A percentile compares a stretch with the other conserved stretches of the same genome.
Conservation (phyloP, 2,329 filamentous ascomycete species). For the Chaetothyriales sp. region DNA sequence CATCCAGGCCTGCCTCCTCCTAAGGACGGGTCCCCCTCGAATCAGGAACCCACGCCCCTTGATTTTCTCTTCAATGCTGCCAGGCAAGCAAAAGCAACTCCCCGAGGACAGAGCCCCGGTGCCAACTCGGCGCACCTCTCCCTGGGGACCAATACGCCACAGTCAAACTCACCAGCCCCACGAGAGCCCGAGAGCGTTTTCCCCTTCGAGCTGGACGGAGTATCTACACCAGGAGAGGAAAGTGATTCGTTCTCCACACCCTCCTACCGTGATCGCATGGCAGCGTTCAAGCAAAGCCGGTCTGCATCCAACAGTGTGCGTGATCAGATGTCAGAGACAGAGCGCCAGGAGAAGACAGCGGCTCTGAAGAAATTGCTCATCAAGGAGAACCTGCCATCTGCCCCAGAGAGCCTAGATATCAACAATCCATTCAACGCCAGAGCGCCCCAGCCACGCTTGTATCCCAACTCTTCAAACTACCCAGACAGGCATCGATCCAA, state of each 20-base stretch:
- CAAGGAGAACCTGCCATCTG: constrained; percentile 20
- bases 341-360: constrained; percentile 29
- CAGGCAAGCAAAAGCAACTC: constrained; percentile 45
- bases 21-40: constrained; percentile 22
- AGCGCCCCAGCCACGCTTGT: constrained; percentile 6
- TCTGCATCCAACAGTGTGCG: constrained; percentile 16
- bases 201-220: constrained; percentile 52
- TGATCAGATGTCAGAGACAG: constrained; percentile 21
- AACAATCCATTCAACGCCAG: constrained; percentile 18
- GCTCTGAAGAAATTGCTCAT: constrained; percentile 32
- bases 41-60: constrained; percentile 57
- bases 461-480: neutral
- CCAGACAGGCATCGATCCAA: neutral
- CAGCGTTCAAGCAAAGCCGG: constrained; percentile 26
- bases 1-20: constrained; percentile 13
- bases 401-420: constrained; percentile 24
- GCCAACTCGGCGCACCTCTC: constrained; percentile 33
- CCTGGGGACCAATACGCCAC: constrained; percentile 31
- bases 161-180: constrained; percentile 29
- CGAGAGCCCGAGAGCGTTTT: constrained; percentile 45
- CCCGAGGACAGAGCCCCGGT: constrained; percentile 33
- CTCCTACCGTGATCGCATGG: constrained; percentile 32
- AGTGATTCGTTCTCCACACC: constrained; percentile 52
- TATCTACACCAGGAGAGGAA: constrained; percentile 27
- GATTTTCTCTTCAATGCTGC: constrained; percentile 86